These are phyloP conservation scores for Phytophthora hybrid DNA, from an alignment of 352 stramenopile species.

Conservation along the genomic window DNA sequence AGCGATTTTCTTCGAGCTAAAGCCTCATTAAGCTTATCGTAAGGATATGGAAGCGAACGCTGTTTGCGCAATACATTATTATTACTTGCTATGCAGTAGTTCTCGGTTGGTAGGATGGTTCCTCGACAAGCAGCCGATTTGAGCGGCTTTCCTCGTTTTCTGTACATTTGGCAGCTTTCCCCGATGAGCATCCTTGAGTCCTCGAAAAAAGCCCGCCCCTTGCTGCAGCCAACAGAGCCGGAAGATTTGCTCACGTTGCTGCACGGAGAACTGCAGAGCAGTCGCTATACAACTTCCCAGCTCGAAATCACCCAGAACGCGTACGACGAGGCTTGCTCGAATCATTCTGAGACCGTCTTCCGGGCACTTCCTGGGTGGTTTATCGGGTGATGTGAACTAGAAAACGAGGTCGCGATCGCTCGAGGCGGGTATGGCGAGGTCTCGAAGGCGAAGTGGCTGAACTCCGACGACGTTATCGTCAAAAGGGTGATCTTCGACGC, in stretches of 20 bases:
- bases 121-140: no score
- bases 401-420: not conserved
- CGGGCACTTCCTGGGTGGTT: constrained; percentile 6
- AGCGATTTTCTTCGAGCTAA: no score
- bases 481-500: constrained; percentile 1
- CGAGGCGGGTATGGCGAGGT: constrained; percentile 3
- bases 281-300: not conserved
- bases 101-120: no score
- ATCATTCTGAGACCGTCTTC: not conserved
- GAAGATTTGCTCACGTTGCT: constrained; percentile 9
- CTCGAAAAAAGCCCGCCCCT: no score
- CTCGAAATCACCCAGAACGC: not conserved
- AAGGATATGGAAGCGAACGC: no score
- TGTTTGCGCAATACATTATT: no score
- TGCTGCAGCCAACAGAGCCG: not conserved
- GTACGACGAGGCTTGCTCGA: not conserved
- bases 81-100: no score
- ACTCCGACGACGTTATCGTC: constrained; percentile 13
- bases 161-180: no score
- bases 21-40: no score
- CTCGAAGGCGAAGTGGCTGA: constrained; percentile 11
- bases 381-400: constrained; percentile 8
- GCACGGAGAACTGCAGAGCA: not conserved
- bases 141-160: no score
- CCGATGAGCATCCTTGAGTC: no score